Evolutionary conservation across 2,329 filamentous ascomycete genomes (phyloP), one percentile per base, ranked within the genome.

Genomic region (Scolecobasidium constrictum): DNA sequence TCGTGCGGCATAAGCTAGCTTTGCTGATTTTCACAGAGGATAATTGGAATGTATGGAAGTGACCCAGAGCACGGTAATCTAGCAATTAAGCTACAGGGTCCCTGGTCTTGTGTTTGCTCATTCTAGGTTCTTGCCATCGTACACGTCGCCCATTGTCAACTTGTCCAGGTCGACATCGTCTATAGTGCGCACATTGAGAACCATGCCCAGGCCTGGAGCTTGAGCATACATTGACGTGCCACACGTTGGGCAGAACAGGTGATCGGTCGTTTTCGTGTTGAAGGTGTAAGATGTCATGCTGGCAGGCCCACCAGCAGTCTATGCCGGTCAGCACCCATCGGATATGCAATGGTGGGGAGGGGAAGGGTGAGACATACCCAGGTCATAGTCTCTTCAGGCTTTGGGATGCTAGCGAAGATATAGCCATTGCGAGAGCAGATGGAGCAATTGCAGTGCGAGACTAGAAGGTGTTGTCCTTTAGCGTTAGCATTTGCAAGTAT

Each of bases 1-100:
- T 94, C 56, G 77, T 87, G 42, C 72, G 92, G 51, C 92, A 98
- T 67, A 78, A 77, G 48, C 74, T 95, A 50, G 92, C 92, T 35
- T 66, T 94, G 55, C 70, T 92, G 51, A 76, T 98, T 51, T 98
- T 98, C 69, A 82, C 83, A 59, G 78, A 83, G 58, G 92, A 98
- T 64, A 98, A 98, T 34, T 42, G 26, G 26, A 31, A 31, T 31
- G 26, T 31, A 31, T 31, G 26, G 9, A 19, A 36, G 35, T 15
- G 7, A 31, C 9, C 9, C n/a, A 31, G 9, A n/a, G 26, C 26
- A 31, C 9, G 26, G n/a, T 9, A 31, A 31, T 9, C 9, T 9
- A 31, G 9, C 26, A 7, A 9, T 31, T 31, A 7, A 31, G 9
- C n/a, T 31, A 31, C 9, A 31, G 26, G n/a, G 26, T 31, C n/a